Base-by-base conservation (phyloP, 345 rosid species). In the Eucalyptus erythrocorys region DNA sequence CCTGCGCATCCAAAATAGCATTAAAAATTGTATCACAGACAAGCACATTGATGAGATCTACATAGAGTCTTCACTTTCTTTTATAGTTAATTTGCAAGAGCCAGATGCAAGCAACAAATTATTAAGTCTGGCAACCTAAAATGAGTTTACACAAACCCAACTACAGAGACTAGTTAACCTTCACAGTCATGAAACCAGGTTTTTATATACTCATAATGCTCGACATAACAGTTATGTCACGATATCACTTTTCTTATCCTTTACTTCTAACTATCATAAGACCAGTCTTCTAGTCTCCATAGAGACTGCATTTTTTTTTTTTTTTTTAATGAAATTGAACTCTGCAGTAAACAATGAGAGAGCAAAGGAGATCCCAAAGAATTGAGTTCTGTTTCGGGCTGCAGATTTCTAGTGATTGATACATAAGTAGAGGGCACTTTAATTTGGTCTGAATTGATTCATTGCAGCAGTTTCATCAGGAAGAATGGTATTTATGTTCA, bases 1-100 rank as follows among this genome's bases (percentile, higher is more conserved):
- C 97, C 99, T 97, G 92, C n/a, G 22, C 88, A 89, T 86, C 84
- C 81, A 45, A 87, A 45, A 87, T 81, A 26, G 89, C 86, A 17
- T 81, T 40, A 84, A 42, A 14, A 50, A 50, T 79, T 13, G 48
- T 57, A 4, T 26, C n/a, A 66, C 30, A 45, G 80, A 71, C 82
- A 19, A 71, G 47, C 82, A 37, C 45, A 37, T 19, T 86, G 40
- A 42, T 84, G 53, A 80, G 45, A n/a, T 43, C 50, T 8, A 86
- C 32, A 53, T 34, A 49, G 47, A 50, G 47, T 86, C 61, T 86
- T 51, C 15, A 43, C 24, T 86, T 71, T 71, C 45, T 21, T 37
- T 19, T 71, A 19, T 24, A 37, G 82, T 71, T 71, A 37, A 37
- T 11, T 71, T 37, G 82, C 82, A 71, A 71, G 47, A 71, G 8